Percentiles rank a stretch among this genome's conserved stretches.
These are phyloP conservation scores for Trametes elegans DNA, from an alignment of 768 basidiomycete species.

Conservation along the genomic window DNA sequence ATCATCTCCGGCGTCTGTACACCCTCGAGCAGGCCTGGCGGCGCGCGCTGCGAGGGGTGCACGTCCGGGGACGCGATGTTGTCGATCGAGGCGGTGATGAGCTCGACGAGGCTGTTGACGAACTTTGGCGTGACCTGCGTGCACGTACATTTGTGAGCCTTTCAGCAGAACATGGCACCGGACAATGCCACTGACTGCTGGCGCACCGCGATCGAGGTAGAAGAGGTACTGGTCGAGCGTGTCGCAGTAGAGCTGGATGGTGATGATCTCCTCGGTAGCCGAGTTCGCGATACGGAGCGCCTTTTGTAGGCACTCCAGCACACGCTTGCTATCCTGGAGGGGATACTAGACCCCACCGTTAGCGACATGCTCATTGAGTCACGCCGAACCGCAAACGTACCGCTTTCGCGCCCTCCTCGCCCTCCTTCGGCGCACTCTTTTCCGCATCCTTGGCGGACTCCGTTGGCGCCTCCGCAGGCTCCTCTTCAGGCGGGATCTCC, in stretches of 20 bases:
- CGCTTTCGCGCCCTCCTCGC: conserved; percentile 38
- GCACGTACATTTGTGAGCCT: no score
- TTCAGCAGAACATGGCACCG: no score
- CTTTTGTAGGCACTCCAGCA: conserved; percentile 96
- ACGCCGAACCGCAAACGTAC: conserved; percentile 19
- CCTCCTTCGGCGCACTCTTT: conserved; percentile 25
- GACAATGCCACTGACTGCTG: conserved; percentile 76
- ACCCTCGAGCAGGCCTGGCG: conserved; percentile 88
- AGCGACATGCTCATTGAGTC: not conserved
- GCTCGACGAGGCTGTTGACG: conserved; percentile 92
- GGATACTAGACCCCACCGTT: conserved; percentile 53
- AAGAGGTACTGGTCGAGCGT: conserved; percentile 95
- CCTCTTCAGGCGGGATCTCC: conserved; percentile 52
- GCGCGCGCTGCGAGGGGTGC: conserved; percentile 84
- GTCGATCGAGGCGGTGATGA: conserved; percentile 94
- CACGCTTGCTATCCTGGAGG: conserved; percentile 94
- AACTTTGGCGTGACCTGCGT: conserved; percentile 91
- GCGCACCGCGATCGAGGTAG: conserved; percentile 91
- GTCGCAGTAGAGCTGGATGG: conserved; percentile 93
- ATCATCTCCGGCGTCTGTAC: conserved; percentile 95
- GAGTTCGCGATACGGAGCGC: conserved; percentile 94
- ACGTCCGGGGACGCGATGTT: conserved; percentile 83
- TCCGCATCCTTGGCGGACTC: conserved; percentile 35
- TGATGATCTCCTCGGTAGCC: conserved; percentile 95
- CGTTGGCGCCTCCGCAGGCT: conserved; percentile 34